Conservation (phyloP, 306 rosid species). For the Cicer cuneatum region DNA sequence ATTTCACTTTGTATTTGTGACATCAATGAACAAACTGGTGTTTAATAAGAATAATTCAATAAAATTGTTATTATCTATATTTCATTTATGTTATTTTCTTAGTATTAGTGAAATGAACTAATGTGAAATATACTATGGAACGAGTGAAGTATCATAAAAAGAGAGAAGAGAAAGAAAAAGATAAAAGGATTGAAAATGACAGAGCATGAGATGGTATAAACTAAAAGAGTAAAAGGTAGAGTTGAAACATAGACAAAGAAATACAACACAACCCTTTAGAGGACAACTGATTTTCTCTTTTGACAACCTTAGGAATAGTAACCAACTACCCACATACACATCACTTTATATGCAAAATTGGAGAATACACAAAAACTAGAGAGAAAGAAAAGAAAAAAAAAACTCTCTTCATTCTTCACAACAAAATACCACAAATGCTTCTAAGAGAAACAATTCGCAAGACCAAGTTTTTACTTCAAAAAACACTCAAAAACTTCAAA, state of each 20-base stretch:
- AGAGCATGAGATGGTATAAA: conserved; percentile 45
- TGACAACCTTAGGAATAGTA: conserved; percentile 54
- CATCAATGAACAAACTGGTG: too few species aligned
- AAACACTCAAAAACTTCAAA: conserved; percentile 62
- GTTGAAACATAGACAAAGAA: conserved; percentile 50
- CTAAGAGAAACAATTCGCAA: conserved; percentile 64
- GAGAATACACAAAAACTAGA: conserved; percentile 41
- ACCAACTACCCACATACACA: conserved; percentile 18
- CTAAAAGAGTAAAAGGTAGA: conserved; percentile 41
- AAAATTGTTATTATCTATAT: too few species aligned
- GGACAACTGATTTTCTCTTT: conserved; percentile 54
- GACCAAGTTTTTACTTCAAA: conserved; percentile 53
- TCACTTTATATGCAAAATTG: conserved; percentile 46
- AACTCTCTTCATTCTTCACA: conserved; percentile 24
- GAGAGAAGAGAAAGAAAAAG: not conserved
- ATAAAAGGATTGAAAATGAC: conserved; percentile 50
- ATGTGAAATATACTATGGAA: too few species aligned
- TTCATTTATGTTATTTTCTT: too few species aligned
- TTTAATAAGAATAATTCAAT: too few species aligned
- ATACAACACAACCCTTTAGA: conserved; percentile 39
- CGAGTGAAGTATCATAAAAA: too few species aligned
- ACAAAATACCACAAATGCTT: conserved; percentile 65
- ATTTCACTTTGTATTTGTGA: too few species aligned
- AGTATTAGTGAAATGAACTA: too few species aligned
- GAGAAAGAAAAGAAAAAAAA: not conserved